phyloP scores from a whole-genome alignment of 371 early-diverging fungal species.

The Haplosporangium sp. region DNA sequence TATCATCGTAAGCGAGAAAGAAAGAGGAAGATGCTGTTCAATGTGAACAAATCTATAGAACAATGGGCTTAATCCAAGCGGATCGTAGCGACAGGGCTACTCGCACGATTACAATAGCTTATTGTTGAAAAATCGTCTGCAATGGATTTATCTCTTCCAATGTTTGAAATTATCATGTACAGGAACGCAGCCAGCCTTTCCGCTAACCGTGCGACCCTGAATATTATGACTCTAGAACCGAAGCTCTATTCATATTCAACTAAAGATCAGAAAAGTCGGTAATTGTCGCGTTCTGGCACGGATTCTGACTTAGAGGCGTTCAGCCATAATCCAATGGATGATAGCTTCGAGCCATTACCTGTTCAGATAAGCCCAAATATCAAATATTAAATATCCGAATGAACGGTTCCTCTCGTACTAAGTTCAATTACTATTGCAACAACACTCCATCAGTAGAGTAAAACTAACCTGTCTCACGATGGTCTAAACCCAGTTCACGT shows the following conservation, averaged over 20 bases:
- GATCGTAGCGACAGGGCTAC: background rate
- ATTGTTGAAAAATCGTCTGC: background rate
- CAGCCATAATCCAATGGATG: conserved; percentile 8
- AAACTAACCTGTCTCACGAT: background rate
- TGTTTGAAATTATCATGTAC: conserved; percentile 1
- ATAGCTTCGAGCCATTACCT: conserved; percentile 7
- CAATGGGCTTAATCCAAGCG: too few relatives aligned
- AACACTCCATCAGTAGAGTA: too few relatives aligned
- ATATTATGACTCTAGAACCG: background rate
- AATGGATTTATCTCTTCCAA: too few relatives aligned
- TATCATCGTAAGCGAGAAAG: too few relatives aligned
- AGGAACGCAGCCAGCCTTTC: conserved; percentile 3
- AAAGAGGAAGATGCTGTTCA: too few relatives aligned
- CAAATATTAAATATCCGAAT: conserved; percentile 6
- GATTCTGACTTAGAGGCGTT: too few relatives aligned
- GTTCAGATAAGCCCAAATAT: conserved; percentile 6
- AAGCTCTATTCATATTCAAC: conserved; percentile 1
- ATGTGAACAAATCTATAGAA: too few relatives aligned
- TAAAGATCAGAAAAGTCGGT: background rate
- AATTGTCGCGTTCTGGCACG: too few relatives aligned
- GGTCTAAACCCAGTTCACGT: background rate
- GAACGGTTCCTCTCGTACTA: too few relatives aligned
- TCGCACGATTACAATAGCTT: background rate
- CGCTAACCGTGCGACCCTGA: background rate
- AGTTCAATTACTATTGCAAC: too few relatives aligned